Percentiles rank a stretch among this genome's conserved stretches.
These are phyloP conservation scores for Fraxinus velutina DNA, from an alignment of 305 asterid genomes.

Conservation along the genomic window DNA sequence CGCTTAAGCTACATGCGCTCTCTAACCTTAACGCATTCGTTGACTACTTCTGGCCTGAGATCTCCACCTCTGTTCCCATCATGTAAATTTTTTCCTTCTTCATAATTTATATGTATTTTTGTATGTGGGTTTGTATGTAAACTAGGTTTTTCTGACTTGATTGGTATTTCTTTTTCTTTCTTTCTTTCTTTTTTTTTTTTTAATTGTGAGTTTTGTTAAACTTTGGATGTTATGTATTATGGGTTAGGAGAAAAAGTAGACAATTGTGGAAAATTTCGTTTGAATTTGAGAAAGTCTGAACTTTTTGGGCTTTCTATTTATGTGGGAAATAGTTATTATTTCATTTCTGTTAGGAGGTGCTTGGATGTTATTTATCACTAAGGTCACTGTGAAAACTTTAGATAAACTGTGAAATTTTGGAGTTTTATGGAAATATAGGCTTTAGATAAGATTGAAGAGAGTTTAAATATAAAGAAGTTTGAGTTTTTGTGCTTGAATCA, in stretches of 20 bases:
- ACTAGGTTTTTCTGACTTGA: constrained; percentile 6
- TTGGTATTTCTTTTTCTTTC: background rate
- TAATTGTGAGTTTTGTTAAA: background rate
- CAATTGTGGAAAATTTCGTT: background rate
- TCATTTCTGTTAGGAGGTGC: background rate
- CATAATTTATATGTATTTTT: background rate
- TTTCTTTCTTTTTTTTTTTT: background rate
- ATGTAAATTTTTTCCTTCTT: constrained; percentile 41
- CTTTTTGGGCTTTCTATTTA: background rate
- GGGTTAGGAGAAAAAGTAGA: background rate
- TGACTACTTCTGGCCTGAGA: constrained; percentile 96
- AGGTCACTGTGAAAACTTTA: background rate
- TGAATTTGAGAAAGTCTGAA: background rate
- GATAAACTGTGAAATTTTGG: background rate
- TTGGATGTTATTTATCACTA: background rate
- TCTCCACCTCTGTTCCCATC: constrained; percentile 73
- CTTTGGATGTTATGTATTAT: background rate
- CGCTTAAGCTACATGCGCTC: constrained; percentile 83
- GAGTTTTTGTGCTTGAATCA: background rate
- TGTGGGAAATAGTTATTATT: background rate
- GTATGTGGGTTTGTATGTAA: background rate
- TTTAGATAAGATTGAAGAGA: background rate
- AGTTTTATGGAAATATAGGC: background rate
- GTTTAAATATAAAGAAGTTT: background rate
- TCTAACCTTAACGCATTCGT: constrained; percentile 77